Percentiles rank a stretch among this genome's conserved stretches.
These are phyloP conservation scores for Pulveroboletus ravenelii DNA, from an alignment of 768 basidiomycete species.

Conservation along the genomic window DNA sequence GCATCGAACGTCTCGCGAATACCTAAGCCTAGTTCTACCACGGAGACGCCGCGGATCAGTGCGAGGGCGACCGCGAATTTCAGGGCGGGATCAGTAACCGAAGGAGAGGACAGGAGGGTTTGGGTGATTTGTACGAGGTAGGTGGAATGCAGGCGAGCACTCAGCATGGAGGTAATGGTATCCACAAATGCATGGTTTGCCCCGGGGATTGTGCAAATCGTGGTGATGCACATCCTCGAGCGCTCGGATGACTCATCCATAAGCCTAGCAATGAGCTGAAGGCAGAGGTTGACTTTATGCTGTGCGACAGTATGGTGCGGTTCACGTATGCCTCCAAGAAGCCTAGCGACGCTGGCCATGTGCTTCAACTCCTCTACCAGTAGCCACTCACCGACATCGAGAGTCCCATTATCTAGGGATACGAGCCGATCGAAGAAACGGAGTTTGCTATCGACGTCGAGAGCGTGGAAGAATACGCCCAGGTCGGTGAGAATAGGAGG, in stretches of 20 bases:
- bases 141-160: slow-evolving; percentile 43
- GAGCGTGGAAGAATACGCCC: slow-evolving; percentile 47
- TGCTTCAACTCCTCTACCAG: slow-evolving; percentile 57
- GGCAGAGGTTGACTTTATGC: slow-evolving; percentile 44
- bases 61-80: slow-evolving; percentile 33
- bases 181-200: slow-evolving; percentile 37
- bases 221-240: slow-evolving; percentile 41
- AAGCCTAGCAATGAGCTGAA: slow-evolving; percentile 49
- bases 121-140: slow-evolving; percentile 42
- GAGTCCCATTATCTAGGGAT: slow-evolving; percentile 42
- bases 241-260: slow-evolving; percentile 35
- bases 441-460: slow-evolving; percentile 53
- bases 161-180: slow-evolving; percentile 45
- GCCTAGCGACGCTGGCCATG: slow-evolving; percentile 38
- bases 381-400: slow-evolving; percentile 51
- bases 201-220: slow-evolving; percentile 42
- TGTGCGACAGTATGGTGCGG: slow-evolving; percentile 39
- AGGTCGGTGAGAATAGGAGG: slow-evolving; percentile 55
- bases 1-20: slow-evolving; percentile 25
- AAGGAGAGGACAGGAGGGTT: slow-evolving; percentile 23
- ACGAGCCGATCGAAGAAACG: slow-evolving; percentile 52
- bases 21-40: slow-evolving; percentile 18
- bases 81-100: slow-evolving; percentile 24
- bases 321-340: slow-evolving; percentile 30
- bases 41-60: slow-evolving; percentile 28